A percentile compares a stretch with the other conserved stretches of the same genome.
Evolutionary conservation across 352 stramenopile genomes (phyloP).

Genomic region (Pythium brassicae): DNA sequence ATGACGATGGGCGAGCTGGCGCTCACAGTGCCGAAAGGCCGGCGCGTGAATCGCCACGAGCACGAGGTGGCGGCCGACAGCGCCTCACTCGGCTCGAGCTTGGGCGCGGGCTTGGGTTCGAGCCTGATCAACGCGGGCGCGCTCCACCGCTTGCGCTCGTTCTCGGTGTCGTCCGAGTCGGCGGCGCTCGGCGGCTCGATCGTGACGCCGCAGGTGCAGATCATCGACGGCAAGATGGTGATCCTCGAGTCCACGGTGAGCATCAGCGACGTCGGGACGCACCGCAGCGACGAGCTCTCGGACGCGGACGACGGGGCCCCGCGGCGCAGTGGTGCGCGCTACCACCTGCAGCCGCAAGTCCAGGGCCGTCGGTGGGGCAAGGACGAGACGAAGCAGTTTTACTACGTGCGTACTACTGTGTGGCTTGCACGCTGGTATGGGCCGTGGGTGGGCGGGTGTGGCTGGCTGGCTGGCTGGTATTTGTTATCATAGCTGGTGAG

Average conservation of each 20-base stretch:
- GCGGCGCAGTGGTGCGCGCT: slow-evolving; percentile 30
- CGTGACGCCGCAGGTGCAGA: slow-evolving; percentile 74
- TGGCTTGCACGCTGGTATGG: neutral
- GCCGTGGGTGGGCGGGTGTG: neutral
- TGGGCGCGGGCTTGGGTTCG: slow-evolving; percentile 5
- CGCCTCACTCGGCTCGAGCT: slow-evolving; percentile 8
- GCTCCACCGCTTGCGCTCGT: slow-evolving; percentile 46
- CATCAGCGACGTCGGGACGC: slow-evolving; percentile 35
- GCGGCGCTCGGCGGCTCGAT: slow-evolving; percentile 59
- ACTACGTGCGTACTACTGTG: slow-evolving; percentile 65
- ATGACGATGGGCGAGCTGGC: slow-evolving; percentile 86
- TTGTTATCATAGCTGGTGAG: neutral
- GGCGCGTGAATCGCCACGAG: slow-evolving; percentile 50
- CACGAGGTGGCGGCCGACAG: slow-evolving; percentile 49
- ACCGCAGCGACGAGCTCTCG: slow-evolving; percentile 26
- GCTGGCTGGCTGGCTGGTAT: neutral
- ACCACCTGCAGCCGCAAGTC: slow-evolving; percentile 35
- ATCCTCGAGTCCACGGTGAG: slow-evolving; percentile 68
- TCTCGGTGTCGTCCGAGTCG: slow-evolving; percentile 62
- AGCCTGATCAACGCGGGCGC: slow-evolving; percentile 34
- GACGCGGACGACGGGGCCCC: slow-evolving; percentile 21
- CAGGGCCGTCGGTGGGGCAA: slow-evolving; percentile 67
- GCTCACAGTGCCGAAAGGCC: slow-evolving; percentile 65
- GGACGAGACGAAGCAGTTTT: slow-evolving; percentile 86
- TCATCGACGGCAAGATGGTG: slow-evolving; percentile 86